Conservation (phyloP, 257 asterid species). For the Nicotiana knightiana region DNA sequence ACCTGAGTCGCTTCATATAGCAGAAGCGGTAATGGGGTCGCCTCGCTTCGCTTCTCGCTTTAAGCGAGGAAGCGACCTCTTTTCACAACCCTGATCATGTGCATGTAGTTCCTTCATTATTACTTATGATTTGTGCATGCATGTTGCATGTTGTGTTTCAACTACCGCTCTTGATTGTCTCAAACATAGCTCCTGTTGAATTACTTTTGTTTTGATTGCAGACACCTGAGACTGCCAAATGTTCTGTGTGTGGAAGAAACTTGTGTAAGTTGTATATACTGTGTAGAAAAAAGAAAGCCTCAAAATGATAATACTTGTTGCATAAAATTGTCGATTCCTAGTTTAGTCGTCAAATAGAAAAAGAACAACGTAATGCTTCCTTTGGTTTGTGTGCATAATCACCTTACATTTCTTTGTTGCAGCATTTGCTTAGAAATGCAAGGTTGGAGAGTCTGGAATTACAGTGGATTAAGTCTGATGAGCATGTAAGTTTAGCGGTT, state of each 20-base stretch:
- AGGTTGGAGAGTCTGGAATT: constrained; percentile 72
- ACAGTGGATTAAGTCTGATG: constrained; percentile 79
- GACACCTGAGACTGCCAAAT: constrained; percentile 67
- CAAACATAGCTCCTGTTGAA: not conserved
- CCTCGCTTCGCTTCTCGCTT: too few relatives aligned
- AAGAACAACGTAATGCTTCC: not conserved
- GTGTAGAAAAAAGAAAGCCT: not conserved
- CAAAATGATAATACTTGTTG: not conserved
- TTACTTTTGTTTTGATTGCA: constrained; percentile 40
- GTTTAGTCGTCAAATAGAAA: not conserved
- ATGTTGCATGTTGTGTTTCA: not conserved
- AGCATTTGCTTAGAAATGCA: constrained; percentile 61
- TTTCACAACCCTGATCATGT: too few relatives aligned
- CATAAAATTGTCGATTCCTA: not conserved
- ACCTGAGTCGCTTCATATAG: too few relatives aligned
- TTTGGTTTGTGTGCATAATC: not conserved
- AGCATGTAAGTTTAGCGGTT: constrained; percentile 52
- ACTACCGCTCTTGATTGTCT: not conserved
- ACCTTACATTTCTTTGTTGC: constrained; percentile 26
- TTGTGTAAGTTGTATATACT: constrained; percentile 58
- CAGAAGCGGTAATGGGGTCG: too few relatives aligned
- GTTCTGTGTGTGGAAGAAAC: constrained; percentile 69
- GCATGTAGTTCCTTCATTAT: not conserved
- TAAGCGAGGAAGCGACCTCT: too few relatives aligned
- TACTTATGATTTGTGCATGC: not conserved